Conservation (phyloP, 2,329 filamentous ascomycete genomes). For the Verruconis gallopava region DNA sequence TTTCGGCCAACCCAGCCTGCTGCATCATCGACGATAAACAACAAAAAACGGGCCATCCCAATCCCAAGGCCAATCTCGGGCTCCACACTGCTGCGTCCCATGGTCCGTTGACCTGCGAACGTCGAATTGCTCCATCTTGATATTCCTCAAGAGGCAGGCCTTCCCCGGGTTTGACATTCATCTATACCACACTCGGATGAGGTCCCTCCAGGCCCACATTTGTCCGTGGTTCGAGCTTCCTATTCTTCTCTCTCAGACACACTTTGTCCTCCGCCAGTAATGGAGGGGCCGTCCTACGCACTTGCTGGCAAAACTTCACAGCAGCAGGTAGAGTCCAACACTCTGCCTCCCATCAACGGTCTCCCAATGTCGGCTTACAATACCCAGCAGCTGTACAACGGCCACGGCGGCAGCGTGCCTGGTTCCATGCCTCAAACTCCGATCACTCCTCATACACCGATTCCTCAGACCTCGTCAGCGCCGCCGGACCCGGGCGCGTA, state of each 20-base stretch:
- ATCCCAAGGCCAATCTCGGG: neutral
- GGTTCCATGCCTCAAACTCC: slow-evolving; percentile 8
- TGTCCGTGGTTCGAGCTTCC: neutral
- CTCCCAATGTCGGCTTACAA: neutral
- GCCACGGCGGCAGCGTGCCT: neutral
- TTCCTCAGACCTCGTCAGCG: slow-evolving; percentile 1
- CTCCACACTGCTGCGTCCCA: neutral
- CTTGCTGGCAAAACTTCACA: neutral
- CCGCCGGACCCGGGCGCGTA: neutral
- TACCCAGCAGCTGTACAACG: neutral
- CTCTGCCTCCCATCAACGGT: slow-evolving; percentile 8
- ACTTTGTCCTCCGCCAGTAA: neutral
- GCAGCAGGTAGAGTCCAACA: slow-evolving; percentile 6
- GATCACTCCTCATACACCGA: slow-evolving; percentile 6
- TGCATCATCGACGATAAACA: too few species aligned
- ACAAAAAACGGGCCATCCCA: neutral
- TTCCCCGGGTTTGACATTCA: too few species aligned
- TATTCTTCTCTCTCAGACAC: neutral
- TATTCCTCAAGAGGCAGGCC: neutral
- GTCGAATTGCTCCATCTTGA: neutral
- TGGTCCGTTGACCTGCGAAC: neutral
- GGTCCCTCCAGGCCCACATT: neutral
- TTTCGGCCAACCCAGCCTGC: neutral
- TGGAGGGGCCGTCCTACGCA: neutral
- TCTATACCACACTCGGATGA: neutral